Percentiles rank a stretch among this genome's conserved stretches.
These are phyloP conservation scores for Hydnomerulius pinastri DNA, from an alignment of 768 basidiomycete species.

Conservation along the genomic window DNA sequence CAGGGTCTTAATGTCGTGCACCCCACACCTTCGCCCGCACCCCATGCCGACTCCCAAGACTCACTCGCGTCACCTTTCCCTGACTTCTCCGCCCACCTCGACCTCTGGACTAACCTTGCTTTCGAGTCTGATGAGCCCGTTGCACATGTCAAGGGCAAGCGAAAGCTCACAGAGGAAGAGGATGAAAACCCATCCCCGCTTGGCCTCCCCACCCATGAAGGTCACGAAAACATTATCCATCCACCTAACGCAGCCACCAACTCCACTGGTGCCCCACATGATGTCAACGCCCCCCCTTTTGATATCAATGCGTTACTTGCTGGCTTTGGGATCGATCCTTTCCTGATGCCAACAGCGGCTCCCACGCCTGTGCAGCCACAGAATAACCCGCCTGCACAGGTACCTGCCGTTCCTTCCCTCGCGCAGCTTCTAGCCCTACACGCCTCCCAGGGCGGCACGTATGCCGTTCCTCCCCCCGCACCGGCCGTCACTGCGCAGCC, in stretches of 20 bases:
- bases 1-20: slow-evolving; percentile 84
- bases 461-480: slow-evolving; percentile 20
- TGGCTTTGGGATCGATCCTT: slow-evolving; percentile 46
- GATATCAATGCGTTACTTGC: slow-evolving; percentile 43
- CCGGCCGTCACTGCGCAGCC: slow-evolving; percentile 17
- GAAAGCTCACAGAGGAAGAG: slow-evolving; percentile 34
- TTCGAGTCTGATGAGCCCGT: slow-evolving; percentile 77
- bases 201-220: slow-evolving; percentile 46
- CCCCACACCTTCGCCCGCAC: slow-evolving; percentile 44
- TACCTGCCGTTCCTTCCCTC: slow-evolving; percentile 50
- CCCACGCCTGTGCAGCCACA: slow-evolving; percentile 31
- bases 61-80: slow-evolving; percentile 66
- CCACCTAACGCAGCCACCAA: slow-evolving; percentile 39
- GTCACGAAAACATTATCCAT: slow-evolving; percentile 61
- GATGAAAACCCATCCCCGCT: slow-evolving; percentile 41
- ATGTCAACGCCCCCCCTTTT: slow-evolving; percentile 39
- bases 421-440: slow-evolving; percentile 72
- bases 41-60: slow-evolving; percentile 46
- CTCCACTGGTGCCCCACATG: slow-evolving; percentile 32
- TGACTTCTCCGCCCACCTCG: slow-evolving; percentile 75
- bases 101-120: slow-evolving; percentile 80
- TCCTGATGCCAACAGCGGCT: slow-evolving; percentile 33
- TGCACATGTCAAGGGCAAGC: slow-evolving; percentile 36
- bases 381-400: slow-evolving; percentile 21
- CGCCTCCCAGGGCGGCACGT: slow-evolving; percentile 35